phyloP scores from a whole-genome alignment of 75 land plant species.

The Pinus albicaulis region DNA sequence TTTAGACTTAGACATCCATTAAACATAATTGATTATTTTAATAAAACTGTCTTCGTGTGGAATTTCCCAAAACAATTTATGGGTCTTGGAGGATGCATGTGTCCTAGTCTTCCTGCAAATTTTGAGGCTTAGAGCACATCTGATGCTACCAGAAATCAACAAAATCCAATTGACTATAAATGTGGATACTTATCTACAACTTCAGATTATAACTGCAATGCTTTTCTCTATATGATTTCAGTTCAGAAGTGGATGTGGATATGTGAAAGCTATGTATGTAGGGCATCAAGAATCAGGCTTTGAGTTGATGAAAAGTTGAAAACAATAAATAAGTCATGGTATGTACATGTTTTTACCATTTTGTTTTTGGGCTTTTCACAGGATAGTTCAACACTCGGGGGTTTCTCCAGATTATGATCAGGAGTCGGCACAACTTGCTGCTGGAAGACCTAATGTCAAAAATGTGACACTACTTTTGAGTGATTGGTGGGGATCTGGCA shows the following conservation, averaged over 20 bases:
- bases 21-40: too few species aligned
- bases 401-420: conserved; percentile 64
- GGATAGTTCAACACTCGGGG: conserved; percentile 81
- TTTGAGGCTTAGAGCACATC: too few species aligned
- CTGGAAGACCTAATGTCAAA: conserved; percentile 72
- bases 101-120: too few species aligned
- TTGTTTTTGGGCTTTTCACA: conserved; percentile 10
- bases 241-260: background rate
- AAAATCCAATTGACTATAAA: background rate
- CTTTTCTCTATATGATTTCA: background rate
- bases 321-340: background rate
- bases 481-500: conserved; percentile 85
- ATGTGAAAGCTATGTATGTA: background rate
- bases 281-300: background rate
- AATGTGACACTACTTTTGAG: conserved; percentile 55
- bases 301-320: background rate
- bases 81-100: too few species aligned
- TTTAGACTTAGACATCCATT: too few species aligned
- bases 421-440: conserved; percentile 69
- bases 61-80: too few species aligned
- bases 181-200: background rate
- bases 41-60: too few species aligned
- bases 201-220: background rate
- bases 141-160: too few species aligned
- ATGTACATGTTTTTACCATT: background rate